These are phyloP conservation scores for Lactarius evosmus DNA, from an alignment of 768 basidiomycete genomes.

Conservation along the genomic window DNA sequence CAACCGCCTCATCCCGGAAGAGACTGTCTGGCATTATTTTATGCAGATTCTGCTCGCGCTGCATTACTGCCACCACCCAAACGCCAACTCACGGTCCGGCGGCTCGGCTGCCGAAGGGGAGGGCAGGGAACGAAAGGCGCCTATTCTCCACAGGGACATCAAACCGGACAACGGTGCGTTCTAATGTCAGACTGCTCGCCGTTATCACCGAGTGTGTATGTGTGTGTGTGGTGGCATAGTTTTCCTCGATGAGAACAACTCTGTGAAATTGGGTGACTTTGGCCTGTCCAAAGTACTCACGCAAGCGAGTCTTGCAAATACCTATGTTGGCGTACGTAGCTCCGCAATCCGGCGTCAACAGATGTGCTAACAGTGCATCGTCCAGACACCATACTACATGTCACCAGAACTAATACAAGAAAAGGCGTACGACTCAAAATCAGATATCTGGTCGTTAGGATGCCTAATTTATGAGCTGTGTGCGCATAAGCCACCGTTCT, in stretches of 20 bases:
- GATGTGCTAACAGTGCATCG: not conserved
- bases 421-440: constrained; percentile 95
- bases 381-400: constrained; percentile 99
- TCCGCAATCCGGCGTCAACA: not conserved
- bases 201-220: not conserved
- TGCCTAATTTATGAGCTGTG: constrained; percentile 97
- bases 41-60: constrained; percentile 88
- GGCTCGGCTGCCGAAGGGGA: constrained; percentile 41
- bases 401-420: constrained; percentile 98
- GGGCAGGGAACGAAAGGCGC: constrained; percentile 55
- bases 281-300: constrained; percentile 91
- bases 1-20: constrained; percentile 78
- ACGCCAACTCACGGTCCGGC: constrained; percentile 42
- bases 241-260: constrained; percentile 80
- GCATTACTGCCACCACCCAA: constrained; percentile 89
- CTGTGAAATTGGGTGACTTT: constrained; percentile 96
- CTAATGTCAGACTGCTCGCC: no score
- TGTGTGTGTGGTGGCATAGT: constrained; percentile 49
- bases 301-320: constrained; percentile 86
- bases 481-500: constrained; percentile 88
- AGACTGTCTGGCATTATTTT: constrained; percentile 94
- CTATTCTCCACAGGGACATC: constrained; percentile 90
- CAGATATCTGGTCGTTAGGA: constrained; percentile 97
- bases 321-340: constrained; percentile 87
- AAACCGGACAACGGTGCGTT: constrained; percentile 94